Base-by-base conservation (phyloP, 2,329 filamentous ascomycete genomes). In the Phoma sp. region DNA sequence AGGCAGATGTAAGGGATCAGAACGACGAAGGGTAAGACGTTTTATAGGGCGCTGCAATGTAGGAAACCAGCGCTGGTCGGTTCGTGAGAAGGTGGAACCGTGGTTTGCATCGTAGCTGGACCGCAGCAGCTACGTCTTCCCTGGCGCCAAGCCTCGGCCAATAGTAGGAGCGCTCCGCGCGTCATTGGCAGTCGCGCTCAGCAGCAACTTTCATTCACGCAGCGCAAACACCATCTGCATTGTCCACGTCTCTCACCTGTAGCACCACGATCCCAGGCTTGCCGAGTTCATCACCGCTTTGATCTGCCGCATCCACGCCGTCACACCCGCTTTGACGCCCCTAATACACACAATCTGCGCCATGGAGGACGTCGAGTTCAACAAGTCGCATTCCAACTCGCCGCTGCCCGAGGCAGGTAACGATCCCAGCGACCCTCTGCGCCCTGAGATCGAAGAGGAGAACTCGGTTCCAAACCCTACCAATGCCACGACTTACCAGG, bases 371-470 rank as follows among this genome's bases (percentile, higher is more conserved):
- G 74, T 78, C 43, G 69, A 77, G 63, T 74, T 77, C 69, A 61
- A 40, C 38, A 58, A 64, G 59, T 76, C 73, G 49, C 72, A 76
- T 55, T 73, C 74, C 45, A 69, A 74, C 46, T 73, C 75, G 54
- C 73, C 71, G 49, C 69, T 77, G 36, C 80, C 80, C 27, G 77
- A 81, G 67, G 79, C 75, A 64, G 78, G 78, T 66, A 69, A 79
- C 59, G 80, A 82, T 57, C 76, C 77, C 6, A 67, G 66, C 44
- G 79, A 82, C 61, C 77, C 78, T 29, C 70, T 80, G 44, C 73
- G 74, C 40, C 79, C 79, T 15, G 77, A 78, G 37, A 72, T 81
- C 32, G 80, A 82, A 37, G 78, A 82, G 64, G 81, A 82, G 60
- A 75, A 82, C 54, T 73, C 76, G 21, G 71, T 74, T 29, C 77